These are phyloP conservation scores for Mycena pura DNA, from an alignment of 768 basidiomycete species.

Conservation along the genomic window DNA sequence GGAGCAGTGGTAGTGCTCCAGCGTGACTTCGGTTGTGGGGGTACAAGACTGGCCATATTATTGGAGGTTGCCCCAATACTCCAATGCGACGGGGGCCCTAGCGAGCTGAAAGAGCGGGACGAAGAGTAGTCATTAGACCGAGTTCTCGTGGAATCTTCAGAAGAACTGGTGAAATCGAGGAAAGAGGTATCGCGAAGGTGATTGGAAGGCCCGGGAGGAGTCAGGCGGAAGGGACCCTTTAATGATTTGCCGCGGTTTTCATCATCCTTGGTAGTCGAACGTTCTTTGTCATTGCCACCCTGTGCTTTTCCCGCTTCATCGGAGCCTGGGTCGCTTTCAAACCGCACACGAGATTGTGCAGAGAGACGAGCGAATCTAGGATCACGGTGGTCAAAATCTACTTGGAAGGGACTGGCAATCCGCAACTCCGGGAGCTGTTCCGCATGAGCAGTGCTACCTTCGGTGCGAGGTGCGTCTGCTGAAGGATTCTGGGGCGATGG, in stretches of 20 bases:
- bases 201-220: constrained; percentile 31
- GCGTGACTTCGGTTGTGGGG: constrained; percentile 39
- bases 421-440: constrained; percentile 36
- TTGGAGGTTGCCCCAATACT: constrained; percentile 15
- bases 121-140: constrained; percentile 31
- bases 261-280: neutral
- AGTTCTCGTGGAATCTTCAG: constrained; percentile 37
- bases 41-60: constrained; percentile 25
- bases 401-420: constrained; percentile 53
- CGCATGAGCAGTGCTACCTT: neutral
- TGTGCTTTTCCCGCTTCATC: neutral
- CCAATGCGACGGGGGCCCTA: constrained; percentile 13
- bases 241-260: constrained; percentile 1
- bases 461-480: neutral
- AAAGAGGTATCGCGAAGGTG: constrained; percentile 39
- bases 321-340: constrained; percentile 13
- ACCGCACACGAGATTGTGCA: constrained; percentile 37
- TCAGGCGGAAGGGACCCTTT: constrained; percentile 31
- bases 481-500: constrained; percentile 14
- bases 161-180: constrained; percentile 45
- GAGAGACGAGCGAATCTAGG: constrained; percentile 29
- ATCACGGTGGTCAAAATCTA: constrained; percentile 42
- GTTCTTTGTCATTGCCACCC: constrained; percentile 3
- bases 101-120: constrained; percentile 23
- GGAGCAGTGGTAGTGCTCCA: constrained; percentile 51